phyloP scores from a whole-genome alignment of 768 basidiomycete species.

The Lentinus brumalis region DNA sequence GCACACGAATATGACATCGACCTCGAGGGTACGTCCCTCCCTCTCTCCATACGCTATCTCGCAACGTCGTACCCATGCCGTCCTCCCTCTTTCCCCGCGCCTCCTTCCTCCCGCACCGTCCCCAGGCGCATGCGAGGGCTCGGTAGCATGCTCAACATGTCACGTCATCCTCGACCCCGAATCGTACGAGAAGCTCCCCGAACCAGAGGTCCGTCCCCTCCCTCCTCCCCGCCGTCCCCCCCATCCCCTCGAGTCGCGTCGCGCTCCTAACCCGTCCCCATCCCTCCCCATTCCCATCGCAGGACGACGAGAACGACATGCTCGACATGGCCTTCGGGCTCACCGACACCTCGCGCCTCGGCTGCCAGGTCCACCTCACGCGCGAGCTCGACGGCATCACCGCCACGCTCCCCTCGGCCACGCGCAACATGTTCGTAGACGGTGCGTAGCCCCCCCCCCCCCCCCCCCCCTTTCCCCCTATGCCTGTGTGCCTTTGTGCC shows the following conservation, averaged over 20 bases:
- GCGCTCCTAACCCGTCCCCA: not conserved
- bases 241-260: too few species aligned
- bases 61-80: not conserved
- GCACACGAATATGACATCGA: conserved; percentile 97
- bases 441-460: too few species aligned
- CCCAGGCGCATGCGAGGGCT: conserved; percentile 94
- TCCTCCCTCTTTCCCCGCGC: not conserved
- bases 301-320: conserved; percentile 98
- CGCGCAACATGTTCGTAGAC: conserved; percentile 97
- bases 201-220: conserved; percentile 65
- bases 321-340: conserved; percentile 97
- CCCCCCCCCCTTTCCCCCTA: too few species aligned
- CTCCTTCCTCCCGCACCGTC: not conserved
- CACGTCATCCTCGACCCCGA: conserved; percentile 86
- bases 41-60: not conserved
- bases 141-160: conserved; percentile 96
- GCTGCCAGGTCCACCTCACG: conserved; percentile 79
- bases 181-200: conserved; percentile 83
- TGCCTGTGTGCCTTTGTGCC: conserved; percentile 23
- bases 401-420: conserved; percentile 86
- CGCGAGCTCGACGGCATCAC: conserved; percentile 83
- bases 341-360: conserved; percentile 87
- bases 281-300: not conserved
- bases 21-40: conserved; percentile 71
- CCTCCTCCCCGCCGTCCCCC: too few species aligned